Conservation (phyloP, 1,139 yeast genomes). For the Spathaspora sp. region DNA sequence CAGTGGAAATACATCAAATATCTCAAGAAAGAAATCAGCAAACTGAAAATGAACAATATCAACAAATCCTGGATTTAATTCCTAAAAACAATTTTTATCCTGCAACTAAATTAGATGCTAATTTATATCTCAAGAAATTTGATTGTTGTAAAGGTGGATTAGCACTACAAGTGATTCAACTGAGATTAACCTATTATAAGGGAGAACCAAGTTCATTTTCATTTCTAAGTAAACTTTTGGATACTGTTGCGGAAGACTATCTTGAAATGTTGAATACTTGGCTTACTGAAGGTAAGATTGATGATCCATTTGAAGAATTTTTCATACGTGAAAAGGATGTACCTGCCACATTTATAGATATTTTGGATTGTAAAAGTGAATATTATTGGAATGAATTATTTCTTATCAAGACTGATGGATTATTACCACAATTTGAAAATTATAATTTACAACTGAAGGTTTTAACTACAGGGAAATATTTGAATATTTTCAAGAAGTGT, state of each 20-base stretch:
- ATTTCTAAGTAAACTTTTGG: slow-evolving; percentile 54
- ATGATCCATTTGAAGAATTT: slow-evolving; percentile 85
- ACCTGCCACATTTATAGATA: slow-evolving; percentile 28
- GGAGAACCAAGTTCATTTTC: slow-evolving; percentile 65
- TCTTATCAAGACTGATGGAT: slow-evolving; percentile 71
- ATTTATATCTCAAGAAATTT: slow-evolving; percentile 26
- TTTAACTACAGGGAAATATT: slow-evolving; percentile 79
- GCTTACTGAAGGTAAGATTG: slow-evolving; percentile 72
- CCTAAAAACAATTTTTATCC: slow-evolving; percentile 26
- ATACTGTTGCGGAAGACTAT: slow-evolving; percentile 63
- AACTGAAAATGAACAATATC: not conserved
- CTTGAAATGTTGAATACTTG: slow-evolving; percentile 70
- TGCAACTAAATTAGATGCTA: slow-evolving; percentile 37
- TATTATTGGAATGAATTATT: slow-evolving; percentile 87
- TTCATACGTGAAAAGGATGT: slow-evolving; percentile 52
- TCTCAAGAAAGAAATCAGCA: slow-evolving; percentile 22
- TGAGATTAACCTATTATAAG: slow-evolving; percentile 51
- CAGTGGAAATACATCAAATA: slow-evolving; percentile 44
- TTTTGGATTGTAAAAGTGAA: slow-evolving; percentile 57
- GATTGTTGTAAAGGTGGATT: slow-evolving; percentile 68
- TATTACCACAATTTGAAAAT: slow-evolving; percentile 63
- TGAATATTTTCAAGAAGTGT: slow-evolving; percentile 70
- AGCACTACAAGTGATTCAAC: slow-evolving; percentile 61
- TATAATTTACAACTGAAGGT: slow-evolving; percentile 63
- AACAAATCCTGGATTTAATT: not conserved